Conservation (phyloP, 306 rosid genomes). For the Rosa persica region DNA sequence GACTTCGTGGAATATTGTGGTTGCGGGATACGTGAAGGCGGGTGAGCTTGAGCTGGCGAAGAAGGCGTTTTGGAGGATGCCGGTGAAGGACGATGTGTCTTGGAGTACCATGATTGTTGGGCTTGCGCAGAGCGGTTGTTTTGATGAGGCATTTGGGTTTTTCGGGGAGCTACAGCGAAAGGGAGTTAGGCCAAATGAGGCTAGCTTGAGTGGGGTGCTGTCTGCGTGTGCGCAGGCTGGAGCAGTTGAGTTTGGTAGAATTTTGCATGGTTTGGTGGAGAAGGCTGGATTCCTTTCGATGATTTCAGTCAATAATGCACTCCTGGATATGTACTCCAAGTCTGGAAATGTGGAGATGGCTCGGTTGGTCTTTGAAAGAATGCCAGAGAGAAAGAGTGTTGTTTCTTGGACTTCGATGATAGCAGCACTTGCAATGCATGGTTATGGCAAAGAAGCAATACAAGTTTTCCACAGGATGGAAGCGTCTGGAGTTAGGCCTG, state of each 20-base stretch:
- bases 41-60: conserved; percentile 68
- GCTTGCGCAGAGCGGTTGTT: conserved; percentile 60
- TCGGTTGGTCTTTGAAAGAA: conserved; percentile 54
- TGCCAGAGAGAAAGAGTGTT: conserved; percentile 45
- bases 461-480: conserved; percentile 64
- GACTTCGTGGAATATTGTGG: conserved; percentile 80
- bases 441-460: conserved; percentile 71
- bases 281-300: conserved; percentile 65
- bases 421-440: conserved; percentile 81
- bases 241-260: conserved; percentile 70
- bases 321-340: conserved; percentile 66
- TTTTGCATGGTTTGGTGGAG: conserved; percentile 63
- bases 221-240: conserved; percentile 86
- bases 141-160: conserved; percentile 65
- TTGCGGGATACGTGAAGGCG: conserved; percentile 67
- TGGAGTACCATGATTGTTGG: conserved; percentile 94
- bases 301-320: conserved; percentile 68
- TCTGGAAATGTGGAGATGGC: conserved; percentile 76
- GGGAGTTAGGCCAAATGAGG: conserved; percentile 68
- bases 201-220: conserved; percentile 74
- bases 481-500: conserved; percentile 53
- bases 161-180: conserved; percentile 54
- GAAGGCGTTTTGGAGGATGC: conserved; percentile 57
- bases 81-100: conserved; percentile 62
- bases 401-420: conserved; percentile 86